Base-by-base conservation (phyloP, 2,329 filamentous ascomycete species). In the Polytolypa hystricis region DNA sequence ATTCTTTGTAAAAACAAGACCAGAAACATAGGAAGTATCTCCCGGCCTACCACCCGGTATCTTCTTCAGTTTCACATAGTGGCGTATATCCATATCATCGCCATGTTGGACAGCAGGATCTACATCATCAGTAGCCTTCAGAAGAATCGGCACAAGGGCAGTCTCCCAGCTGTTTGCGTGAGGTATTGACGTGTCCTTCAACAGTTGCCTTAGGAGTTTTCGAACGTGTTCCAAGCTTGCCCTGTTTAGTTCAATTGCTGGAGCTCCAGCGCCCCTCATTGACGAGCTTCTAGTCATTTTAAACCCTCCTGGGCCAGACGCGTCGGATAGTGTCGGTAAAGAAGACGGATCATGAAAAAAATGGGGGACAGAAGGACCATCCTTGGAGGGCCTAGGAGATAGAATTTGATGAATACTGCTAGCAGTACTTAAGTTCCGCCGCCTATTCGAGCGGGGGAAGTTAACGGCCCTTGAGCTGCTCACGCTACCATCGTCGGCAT, bases 21-120 rank as follows among this genome's bases (percentile, higher is more conserved):
- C 93, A 7, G 91, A 94, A 11, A 96, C 81, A 57, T 98, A 98
- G n/a, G 81, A 79, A 5, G 89, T 96, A 58, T 98, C 89, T 16
- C 84, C 79, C 12, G 89, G 87, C 45, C 74, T 81, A 11, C 87
- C 89, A 11, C 91, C 89, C 0, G 87, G 84, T 9, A 98, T 91
- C 55, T 93, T 93, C 57, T 98, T 98, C 19, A 98, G 64, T 56
- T 98, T 98, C 44, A 98, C 85, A 53, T 95, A 98, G 55, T 96
- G 87, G 3, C 91, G 76, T 41, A 98, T 91, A 55, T 98, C 91
- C 70, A 98, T 96, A 53, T 91, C 84, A 56, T 98, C 91, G 18
- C 86, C 87, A 38, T 77, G 74, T 39, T 86, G 81, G 30, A 95
- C 84, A 56, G 96, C 84, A 1, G 91, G 91, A 44, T 93, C 82